Percentiles rank a stretch among this genome's conserved stretches.
Evolutionary conservation across 1,284 basidiomycete species (phyloP).

Genomic region (Omphalotus olearius): DNA sequence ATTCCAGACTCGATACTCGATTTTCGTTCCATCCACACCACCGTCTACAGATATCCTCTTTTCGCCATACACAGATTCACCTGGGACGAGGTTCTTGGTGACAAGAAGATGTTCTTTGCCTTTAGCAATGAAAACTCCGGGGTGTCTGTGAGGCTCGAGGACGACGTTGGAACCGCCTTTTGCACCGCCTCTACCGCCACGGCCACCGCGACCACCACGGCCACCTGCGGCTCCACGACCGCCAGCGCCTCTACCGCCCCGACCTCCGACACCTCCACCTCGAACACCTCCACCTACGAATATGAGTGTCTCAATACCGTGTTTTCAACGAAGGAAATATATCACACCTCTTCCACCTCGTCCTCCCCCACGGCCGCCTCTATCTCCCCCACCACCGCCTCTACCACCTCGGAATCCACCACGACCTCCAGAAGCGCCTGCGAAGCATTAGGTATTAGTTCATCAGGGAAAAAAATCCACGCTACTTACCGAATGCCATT

Average conservation of each 20-base stretch:
- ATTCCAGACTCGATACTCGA: constrained; percentile 99
- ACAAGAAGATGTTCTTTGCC: constrained; percentile 97
- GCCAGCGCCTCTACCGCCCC: constrained; percentile 35
- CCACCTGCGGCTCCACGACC: constrained; percentile 35
- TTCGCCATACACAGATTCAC: constrained; percentile 98
- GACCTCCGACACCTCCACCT: constrained; percentile 31
- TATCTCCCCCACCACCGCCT: constrained; percentile 25
- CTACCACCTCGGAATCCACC: constrained; percentile 41
- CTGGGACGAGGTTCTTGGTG: constrained; percentile 96
- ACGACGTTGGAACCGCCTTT: constrained; percentile 83
- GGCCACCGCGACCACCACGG: constrained; percentile 42
- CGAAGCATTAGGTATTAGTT: background rate
- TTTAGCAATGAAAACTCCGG: constrained; percentile 92
- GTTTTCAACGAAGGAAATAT: constrained; percentile 1
- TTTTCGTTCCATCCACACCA: constrained; percentile 79
- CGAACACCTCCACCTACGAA: constrained; percentile 20
- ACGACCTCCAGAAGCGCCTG: constrained; percentile 51
- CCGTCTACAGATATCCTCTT: constrained; percentile 89
- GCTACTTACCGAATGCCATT: constrained; percentile 24
- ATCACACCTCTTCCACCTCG: constrained; percentile 23
- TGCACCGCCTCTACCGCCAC: constrained; percentile 61
- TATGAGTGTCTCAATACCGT: constrained; percentile 10
- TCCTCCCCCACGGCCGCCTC: constrained; percentile 28
- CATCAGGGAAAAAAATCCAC: background rate
- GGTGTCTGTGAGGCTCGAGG: constrained; percentile 93